Evolutionary conservation across 2,329 filamentous ascomycete species (phyloP).

Genomic region (Arthrobotrys sinensis): DNA sequence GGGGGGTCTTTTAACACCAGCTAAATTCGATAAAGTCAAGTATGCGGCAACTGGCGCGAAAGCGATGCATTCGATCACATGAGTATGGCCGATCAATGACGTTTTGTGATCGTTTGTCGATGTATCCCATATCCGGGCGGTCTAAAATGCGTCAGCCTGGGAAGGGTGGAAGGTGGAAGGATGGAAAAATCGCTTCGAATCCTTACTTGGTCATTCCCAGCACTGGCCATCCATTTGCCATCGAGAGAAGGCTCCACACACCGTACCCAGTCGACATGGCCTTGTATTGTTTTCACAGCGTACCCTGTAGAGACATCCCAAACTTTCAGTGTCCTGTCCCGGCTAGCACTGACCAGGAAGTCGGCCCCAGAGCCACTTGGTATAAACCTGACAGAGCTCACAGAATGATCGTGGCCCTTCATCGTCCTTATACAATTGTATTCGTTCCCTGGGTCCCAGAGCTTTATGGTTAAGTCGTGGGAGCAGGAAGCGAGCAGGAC

Average conservation of each 20-base stretch:
- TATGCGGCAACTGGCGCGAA: constrained; percentile 87
- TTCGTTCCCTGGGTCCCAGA: constrained; percentile 92
- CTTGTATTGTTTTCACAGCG: constrained; percentile 89
- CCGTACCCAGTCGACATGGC: constrained; percentile 92
- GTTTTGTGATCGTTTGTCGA: constrained; percentile 81
- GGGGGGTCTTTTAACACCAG: constrained; percentile 86
- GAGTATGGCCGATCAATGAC: constrained; percentile 87
- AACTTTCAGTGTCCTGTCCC: constrained; percentile 86
- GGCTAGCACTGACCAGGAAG: constrained; percentile 85
- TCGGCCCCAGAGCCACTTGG: constrained; percentile 86
- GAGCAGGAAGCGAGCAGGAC: constrained; percentile 87
- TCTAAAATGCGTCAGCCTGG: constrained; percentile 66
- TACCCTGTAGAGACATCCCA: constrained; percentile 96
- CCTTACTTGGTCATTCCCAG: constrained; percentile 79
- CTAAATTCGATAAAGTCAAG: constrained; percentile 80
- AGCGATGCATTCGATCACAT: constrained; percentile 86
- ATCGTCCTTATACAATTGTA: constrained; percentile 96
- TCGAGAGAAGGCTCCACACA: constrained; percentile 87
- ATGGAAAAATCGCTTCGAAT: background rate
- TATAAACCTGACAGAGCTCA: constrained; percentile 89
- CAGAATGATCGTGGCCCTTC: constrained; percentile 91
- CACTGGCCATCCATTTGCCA: constrained; percentile 85
- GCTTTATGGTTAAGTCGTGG: constrained; percentile 91
- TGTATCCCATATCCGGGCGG: constrained; percentile 87
- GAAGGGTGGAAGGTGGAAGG: background rate